Conservation (phyloP, 805 yeast genomes). For the Candida manassasensis region DNA sequence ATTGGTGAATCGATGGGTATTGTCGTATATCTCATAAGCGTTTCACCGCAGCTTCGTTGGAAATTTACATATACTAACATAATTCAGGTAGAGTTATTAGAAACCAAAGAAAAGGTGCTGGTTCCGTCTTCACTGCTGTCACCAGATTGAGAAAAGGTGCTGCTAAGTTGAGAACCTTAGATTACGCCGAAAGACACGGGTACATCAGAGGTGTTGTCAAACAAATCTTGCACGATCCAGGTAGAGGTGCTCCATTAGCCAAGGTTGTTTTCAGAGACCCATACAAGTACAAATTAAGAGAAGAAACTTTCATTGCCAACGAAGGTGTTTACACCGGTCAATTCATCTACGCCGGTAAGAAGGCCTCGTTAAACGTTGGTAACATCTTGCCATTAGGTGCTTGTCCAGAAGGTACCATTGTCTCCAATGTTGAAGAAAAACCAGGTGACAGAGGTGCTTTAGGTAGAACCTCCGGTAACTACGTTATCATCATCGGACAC, state of each 20-base stretch:
- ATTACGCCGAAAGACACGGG: constrained; percentile 99
- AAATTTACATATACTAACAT: constrained; percentile 8
- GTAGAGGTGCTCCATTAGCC: constrained; percentile 99
- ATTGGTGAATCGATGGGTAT: too few relatives aligned
- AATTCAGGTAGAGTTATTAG: constrained; percentile 96
- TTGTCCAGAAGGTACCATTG: constrained; percentile 99
- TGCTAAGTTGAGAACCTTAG: constrained; percentile 98
- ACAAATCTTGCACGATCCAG: constrained; percentile 98
- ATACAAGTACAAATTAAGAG: constrained; percentile 96
- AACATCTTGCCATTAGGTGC: constrained; percentile 95
- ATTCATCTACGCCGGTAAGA: constrained; percentile 98
- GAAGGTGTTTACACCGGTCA: constrained; percentile 99
- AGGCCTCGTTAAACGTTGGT: constrained; percentile 95
- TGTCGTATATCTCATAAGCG: too few relatives aligned
- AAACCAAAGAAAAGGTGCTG: constrained; percentile 99
- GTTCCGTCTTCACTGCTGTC: constrained; percentile 99
- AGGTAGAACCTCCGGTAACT: constrained; percentile 99
- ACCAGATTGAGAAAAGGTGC: constrained; percentile 99
- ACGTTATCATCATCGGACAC: constrained; percentile 98
- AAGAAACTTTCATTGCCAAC: constrained; percentile 98
- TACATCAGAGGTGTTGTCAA: constrained; percentile 99
- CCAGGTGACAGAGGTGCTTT: constrained; percentile 99
- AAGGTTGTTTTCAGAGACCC: constrained; percentile 99
- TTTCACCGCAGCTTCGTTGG: too few relatives aligned
- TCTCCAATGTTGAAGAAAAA: constrained; percentile 97